A percentile compares a stretch with the other conserved stretches of the same genome.
These are phyloP conservation scores for Apiotrichum mycotoxinovorans DNA, from an alignment of 1,284 basidiomycete species.

Conservation along the genomic window DNA sequence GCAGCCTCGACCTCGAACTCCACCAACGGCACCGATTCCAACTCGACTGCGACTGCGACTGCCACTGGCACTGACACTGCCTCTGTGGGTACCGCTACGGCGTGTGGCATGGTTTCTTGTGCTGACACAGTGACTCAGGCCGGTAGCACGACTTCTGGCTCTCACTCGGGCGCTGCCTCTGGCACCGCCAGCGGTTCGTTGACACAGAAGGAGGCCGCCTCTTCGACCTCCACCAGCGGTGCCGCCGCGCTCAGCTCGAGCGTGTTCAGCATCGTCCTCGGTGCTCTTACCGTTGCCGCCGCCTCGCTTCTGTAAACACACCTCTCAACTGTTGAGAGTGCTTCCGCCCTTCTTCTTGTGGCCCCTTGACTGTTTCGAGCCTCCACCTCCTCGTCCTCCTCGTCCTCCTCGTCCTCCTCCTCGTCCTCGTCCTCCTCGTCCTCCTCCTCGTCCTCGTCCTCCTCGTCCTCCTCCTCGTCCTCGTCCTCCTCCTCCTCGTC, in stretches of 20 bases:
- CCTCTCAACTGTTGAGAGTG: too few species aligned
- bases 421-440: too few species aligned
- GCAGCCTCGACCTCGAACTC: slow-evolving; percentile 7
- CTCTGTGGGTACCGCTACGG: too few species aligned
- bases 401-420: too few species aligned
- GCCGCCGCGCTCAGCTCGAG: neutral
- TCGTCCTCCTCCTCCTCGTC: too few species aligned
- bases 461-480: too few species aligned
- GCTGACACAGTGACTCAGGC: neutral
- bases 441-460: too few species aligned
- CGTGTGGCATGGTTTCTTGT: slow-evolving; percentile 6
- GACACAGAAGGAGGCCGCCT: slow-evolving; percentile 1
- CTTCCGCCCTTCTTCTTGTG: too few species aligned
- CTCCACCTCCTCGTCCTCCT: too few species aligned
- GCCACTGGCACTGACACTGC: slow-evolving; percentile 16
- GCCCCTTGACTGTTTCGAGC: too few species aligned
- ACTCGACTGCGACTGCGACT: slow-evolving; percentile 11
- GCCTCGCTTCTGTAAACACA: neutral
- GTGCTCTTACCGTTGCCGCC: slow-evolving; percentile 1
- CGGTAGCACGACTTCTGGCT: neutral
- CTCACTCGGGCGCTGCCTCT: neutral
- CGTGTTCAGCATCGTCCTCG: neutral
- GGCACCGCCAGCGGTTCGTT: slow-evolving; percentile 8
- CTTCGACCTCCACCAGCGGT: neutral
- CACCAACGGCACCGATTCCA: neutral